Evolutionary conservation across 176 grass and related monocot genomes (phyloP), one percentile per base, ranked within the genome.

Genomic region (Aegilops tauschii): DNA sequence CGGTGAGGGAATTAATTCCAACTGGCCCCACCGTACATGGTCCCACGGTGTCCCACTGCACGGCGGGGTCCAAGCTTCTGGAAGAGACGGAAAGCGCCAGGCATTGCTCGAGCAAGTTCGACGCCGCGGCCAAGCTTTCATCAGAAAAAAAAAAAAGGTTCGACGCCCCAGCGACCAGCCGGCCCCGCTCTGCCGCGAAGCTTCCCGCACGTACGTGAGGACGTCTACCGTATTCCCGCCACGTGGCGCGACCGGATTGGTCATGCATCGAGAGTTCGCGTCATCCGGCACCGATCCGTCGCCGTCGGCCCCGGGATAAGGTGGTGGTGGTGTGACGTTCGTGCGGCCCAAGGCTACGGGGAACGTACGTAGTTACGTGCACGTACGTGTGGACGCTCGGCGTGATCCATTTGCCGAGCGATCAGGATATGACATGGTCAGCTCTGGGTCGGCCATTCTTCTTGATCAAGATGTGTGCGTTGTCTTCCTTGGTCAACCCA

Each of bases 191-290:
- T 2, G 18, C 9, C 79, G 0, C 7, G 86, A 87, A 87, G 79
- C 44, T 82, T 87, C 85, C 12, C 1, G 54, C 18, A 58, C 18
- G 54, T 21, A 58, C 54, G 18, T 20, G 17, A 17, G 52, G 16
- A 20, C 17, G 52, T 17, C 17, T 56, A 0, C 17, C 5, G 52
- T 0, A 17, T 47, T 6, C 20, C 13, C 0, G 77, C 78, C 68
- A 87, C 85, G 78, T 81, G 85, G 36, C 30, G 4, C 2, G 0
- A 1, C 3, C 2, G 2, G 13, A 75, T 65, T 81, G 78, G 85
- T 10, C 20, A 0, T 0, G 0, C 2, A 0, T 0, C 0, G 2
- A 10, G 9, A 3, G 75, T n/a, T 54, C 23, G 21, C 75, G 75
- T 73, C 80, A 64, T 58, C 61, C 8, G 1, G 54, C 3, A 18